Evolutionary conservation across 345 rosid species (phyloP), one percentile per base, ranked within the genome.

Genomic region (Lepidium sativum): DNA sequence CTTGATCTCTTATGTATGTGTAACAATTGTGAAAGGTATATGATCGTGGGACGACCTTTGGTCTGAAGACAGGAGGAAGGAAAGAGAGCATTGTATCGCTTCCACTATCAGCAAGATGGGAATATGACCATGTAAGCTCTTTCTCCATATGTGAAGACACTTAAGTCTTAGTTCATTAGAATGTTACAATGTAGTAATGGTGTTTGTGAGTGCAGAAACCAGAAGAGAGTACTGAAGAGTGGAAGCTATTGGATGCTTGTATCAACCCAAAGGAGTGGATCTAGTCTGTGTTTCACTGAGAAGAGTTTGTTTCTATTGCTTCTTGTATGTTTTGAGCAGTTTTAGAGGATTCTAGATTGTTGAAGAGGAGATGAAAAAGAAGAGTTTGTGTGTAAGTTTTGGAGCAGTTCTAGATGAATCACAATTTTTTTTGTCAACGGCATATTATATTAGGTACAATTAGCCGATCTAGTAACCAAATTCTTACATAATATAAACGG

Each of bases 211-310:
- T 54, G 67, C 85, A 94, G 99, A 84, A 83, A 76, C 96, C 97
- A 9, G 95, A 87, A 73, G 97, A 86, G 68, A 97, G 97, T 60
- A 94, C 83, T 15, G 99, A 94, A 49, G 99, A 94, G 76, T 88
- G 99, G 99, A 94, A 94, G 72, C 67, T 94, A 51, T 79, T 90
- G 72, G 96, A 94, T 79, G 97, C 99, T 48, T 94, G 97, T 80
- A 82, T 90, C 66, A 94, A 87, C 75, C 97, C 99, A 0, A 90
- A 85, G 81, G 95, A 94, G 63, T 94, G 97, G 99, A 67, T 90
- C 71, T 85, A 73, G 45, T n/a, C 15, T 0, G 40, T 49, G 42
- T n/a, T n/a, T n/a, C n/a, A n/a, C n/a, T n/a, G n/a, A n/a, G n/a
- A n/a, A n/a, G n/a, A n/a, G n/a, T n/a, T n/a, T n/a, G n/a, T n/a